Evolutionary conservation across 202 grass and related monocot species (phyloP), one percentile per base, ranked within the genome.

Genomic region (Panicum hallii): DNA sequence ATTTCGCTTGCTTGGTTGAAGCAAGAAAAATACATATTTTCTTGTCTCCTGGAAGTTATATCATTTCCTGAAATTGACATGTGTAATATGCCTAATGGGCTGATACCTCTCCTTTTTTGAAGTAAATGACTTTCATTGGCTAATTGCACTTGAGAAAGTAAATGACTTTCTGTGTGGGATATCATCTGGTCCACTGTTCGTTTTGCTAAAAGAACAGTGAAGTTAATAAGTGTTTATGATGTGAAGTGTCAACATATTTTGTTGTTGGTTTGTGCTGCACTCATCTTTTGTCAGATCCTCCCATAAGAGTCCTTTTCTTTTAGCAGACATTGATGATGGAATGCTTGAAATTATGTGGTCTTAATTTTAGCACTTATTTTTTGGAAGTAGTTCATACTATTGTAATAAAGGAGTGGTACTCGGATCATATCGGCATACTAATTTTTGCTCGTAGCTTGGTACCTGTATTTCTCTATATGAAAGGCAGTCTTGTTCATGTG

Each of bases 1-100:
- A 71, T 20, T 89, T n/a, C 5, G 8, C 49, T 72, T 85, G 43
- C 52, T 80, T 85, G 13, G 50, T 52, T 78, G 16, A 32, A 54
- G 23, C 60, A 63, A 63, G 53, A 60, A 84, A 67, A 84, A 75
- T 3, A 6, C 19, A 16, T 13, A 45, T 66, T 80, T 62, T 17
- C 2, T 65, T 38, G 36, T 38, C 36, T 3, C 36, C 36, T 38
- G 36, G 36, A 38, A 5, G 36, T 38, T 38, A 38, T 38, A 38
- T 38, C 2, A 4, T 38, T 38, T 38, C 36, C 36, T 38, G 3
- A 38, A 38, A 38, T 38, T 38, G 36, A 38, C 4, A 26, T 26
- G 36, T 38, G 36, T 38, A 2, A 38, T 38, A 38, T 38, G 36
- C 36, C 36, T 38, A 38, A 38, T 38, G 3, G 36, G 36, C 36